Percentiles rank a stretch among this genome's conserved stretches.
Conservation (phyloP, 805 yeast genomes). For the Kodamaea kaohsiungensis region DNA sequence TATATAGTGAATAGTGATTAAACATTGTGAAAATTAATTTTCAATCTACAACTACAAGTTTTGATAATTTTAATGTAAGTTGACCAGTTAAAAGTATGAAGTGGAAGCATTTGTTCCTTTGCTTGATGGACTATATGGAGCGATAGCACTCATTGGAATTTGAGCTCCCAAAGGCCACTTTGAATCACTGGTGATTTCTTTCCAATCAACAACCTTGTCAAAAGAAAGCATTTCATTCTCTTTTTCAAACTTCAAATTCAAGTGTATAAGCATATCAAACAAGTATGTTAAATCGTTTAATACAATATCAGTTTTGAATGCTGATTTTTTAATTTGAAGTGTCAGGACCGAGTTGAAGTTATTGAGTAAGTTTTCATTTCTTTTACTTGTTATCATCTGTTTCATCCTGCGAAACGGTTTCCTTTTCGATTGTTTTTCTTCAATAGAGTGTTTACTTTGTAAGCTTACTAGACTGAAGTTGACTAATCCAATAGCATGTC, state of each 20-base stretch:
- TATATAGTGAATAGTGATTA: not conserved
- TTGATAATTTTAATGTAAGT: not conserved
- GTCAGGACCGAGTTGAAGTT: slow-evolving; percentile 36
- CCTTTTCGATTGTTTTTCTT: slow-evolving; percentile 7
- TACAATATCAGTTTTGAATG: slow-evolving; percentile 37
- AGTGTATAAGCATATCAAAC: slow-evolving; percentile 41
- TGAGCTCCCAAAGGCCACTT: slow-evolving; percentile 45
- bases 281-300: slow-evolving; percentile 38
- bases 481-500: slow-evolving; percentile 48
- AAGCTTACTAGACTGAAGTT: slow-evolving; percentile 36
- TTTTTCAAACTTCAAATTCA: slow-evolving; percentile 43
- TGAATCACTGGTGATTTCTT: slow-evolving; percentile 36
- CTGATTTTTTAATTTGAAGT: slow-evolving; percentile 35
- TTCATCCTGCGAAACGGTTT: slow-evolving; percentile 20
- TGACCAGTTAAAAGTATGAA: not conserved
- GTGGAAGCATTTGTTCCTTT: not conserved
- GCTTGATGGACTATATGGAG: slow-evolving; percentile 15
- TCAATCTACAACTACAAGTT: no score
- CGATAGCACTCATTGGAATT: slow-evolving; percentile 33
- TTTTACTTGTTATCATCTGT: slow-evolving; percentile 27
- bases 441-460: slow-evolving; percentile 29
- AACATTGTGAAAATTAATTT: not conserved
- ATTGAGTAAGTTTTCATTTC: slow-evolving; percentile 32
- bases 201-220: slow-evolving; percentile 37
- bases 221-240: slow-evolving; percentile 43